A percentile compares a stretch with the other conserved stretches of the same genome.
Evolutionary conservation across 78 protist species (phyloP).

Genomic region (Speleostelium caveatum): DNA sequence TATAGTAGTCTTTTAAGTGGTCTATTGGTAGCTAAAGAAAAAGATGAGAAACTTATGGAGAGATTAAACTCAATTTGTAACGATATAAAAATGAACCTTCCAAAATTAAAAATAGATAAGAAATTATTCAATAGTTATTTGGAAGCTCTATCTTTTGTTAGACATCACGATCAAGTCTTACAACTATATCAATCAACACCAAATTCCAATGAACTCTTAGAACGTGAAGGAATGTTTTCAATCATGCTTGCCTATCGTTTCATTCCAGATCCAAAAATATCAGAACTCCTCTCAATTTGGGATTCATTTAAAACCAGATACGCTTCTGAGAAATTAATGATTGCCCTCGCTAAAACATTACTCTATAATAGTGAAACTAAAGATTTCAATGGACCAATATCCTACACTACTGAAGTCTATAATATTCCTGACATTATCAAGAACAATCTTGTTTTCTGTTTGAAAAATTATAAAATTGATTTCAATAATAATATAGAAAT

Average conservation of each 20-base stretch:
- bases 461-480: not conserved
- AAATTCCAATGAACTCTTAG: not conserved
- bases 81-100: not conserved
- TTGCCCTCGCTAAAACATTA: not conserved
- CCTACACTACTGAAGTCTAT: not conserved
- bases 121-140: too few relatives aligned
- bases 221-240: not conserved
- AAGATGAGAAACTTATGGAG: not conserved
- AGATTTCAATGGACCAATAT: not conserved
- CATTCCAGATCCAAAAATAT: not conserved
- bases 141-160: not conserved
- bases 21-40: not conserved
- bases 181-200: not conserved
- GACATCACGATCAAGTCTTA: not conserved
- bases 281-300: not conserved
- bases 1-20: not conserved
- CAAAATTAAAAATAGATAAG: not conserved
- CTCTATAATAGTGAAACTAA: too few relatives aligned
- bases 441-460: too few relatives aligned
- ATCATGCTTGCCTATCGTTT: not conserved
- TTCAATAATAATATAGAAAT: not conserved
- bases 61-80: not conserved
- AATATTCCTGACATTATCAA: not conserved
- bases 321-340: too few relatives aligned
- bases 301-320: too few relatives aligned